phyloP scores from a whole-genome alignment of 805 yeast genomes.

The Candida pseudofarinosa region DNA sequence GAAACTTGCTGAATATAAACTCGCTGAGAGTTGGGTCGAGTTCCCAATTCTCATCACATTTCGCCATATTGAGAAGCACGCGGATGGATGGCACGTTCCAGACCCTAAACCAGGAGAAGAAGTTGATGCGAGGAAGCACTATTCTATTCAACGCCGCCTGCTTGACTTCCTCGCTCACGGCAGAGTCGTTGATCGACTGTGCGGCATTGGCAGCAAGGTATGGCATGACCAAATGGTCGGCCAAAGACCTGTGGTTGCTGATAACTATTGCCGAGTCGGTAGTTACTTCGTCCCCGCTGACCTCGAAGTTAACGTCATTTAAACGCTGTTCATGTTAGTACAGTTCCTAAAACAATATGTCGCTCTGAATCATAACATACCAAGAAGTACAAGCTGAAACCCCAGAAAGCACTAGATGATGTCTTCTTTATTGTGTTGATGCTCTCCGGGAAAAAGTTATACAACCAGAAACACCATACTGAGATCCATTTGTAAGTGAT shows the following conservation, averaged over 20 bases:
- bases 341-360: no score
- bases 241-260: conserved; percentile 64
- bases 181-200: conserved; percentile 4
- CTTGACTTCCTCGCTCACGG: background rate
- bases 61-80: conserved; percentile 43
- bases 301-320: conserved; percentile 32
- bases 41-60: conserved; percentile 71
- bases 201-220: conserved; percentile 32
- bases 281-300: conserved; percentile 41
- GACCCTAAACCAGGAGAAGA: conserved; percentile 66
- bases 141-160: conserved; percentile 6
- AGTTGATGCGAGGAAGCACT: conserved; percentile 44
- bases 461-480: conserved; percentile 9
- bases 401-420: conserved; percentile 24
- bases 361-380: no score
- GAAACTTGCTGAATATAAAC: conserved; percentile 31
- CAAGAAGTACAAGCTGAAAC: conserved; percentile 22
- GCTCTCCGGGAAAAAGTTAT: conserved; percentile 18
- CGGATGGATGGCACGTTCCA: conserved; percentile 58
- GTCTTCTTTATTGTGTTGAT: conserved; percentile 14
- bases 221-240: conserved; percentile 58
- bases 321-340: conserved; percentile 19
- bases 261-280: conserved; percentile 35
- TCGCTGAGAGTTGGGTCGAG: conserved; percentile 36
- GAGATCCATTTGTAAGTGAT: conserved; percentile 19